phyloP scores from a whole-genome alignment of 2,329 filamentous ascomycete genomes.

The Neonectria neomacrospora region DNA sequence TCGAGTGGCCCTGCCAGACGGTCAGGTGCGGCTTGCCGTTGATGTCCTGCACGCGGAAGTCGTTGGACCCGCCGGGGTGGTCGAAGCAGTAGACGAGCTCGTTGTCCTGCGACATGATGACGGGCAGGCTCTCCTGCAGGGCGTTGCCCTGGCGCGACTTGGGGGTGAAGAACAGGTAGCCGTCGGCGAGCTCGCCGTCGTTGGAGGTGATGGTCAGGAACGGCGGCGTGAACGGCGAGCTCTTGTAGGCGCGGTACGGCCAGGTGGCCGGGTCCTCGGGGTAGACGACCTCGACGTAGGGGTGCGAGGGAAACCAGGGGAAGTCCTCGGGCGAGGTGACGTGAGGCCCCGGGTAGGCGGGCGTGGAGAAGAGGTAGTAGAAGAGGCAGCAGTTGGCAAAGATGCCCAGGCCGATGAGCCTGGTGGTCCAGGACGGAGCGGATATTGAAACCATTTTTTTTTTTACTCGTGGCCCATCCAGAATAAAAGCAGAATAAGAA shows the following conservation, averaged over 20 bases:
- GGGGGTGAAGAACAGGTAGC: slow-evolving; percentile 44
- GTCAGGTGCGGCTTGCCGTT: slow-evolving; percentile 48
- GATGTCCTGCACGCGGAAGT: slow-evolving; percentile 44
- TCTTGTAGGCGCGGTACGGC: slow-evolving; percentile 40
- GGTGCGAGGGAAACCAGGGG: slow-evolving; percentile 32
- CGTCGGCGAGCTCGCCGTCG: slow-evolving; percentile 36
- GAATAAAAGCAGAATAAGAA: no score
- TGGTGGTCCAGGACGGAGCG: not conserved
- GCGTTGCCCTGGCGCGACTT: slow-evolving; percentile 24
- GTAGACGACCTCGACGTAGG: slow-evolving; percentile 33
- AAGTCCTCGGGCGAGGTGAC: not conserved
- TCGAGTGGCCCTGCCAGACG: slow-evolving; percentile 43
- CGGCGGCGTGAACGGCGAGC: slow-evolving; percentile 39
- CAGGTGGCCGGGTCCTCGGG: slow-evolving; percentile 28
- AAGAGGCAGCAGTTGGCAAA: slow-evolving; percentile 4
- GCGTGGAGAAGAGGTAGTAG: slow-evolving; percentile 7
- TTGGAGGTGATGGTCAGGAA: slow-evolving; percentile 32
- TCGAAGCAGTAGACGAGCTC: slow-evolving; percentile 46
- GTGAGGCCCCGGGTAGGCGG: not conserved
- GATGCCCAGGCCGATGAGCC: slow-evolving; percentile 5
- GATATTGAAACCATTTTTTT: not conserved
- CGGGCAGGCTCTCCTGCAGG: slow-evolving; percentile 25
- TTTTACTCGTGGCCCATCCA: not conserved
- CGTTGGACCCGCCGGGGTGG: slow-evolving; percentile 29
- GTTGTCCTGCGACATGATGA: slow-evolving; percentile 44